Evolutionary conservation across 768 basidiomycete genomes (phyloP).

Genomic region (Pulveroboletus sp.): DNA sequence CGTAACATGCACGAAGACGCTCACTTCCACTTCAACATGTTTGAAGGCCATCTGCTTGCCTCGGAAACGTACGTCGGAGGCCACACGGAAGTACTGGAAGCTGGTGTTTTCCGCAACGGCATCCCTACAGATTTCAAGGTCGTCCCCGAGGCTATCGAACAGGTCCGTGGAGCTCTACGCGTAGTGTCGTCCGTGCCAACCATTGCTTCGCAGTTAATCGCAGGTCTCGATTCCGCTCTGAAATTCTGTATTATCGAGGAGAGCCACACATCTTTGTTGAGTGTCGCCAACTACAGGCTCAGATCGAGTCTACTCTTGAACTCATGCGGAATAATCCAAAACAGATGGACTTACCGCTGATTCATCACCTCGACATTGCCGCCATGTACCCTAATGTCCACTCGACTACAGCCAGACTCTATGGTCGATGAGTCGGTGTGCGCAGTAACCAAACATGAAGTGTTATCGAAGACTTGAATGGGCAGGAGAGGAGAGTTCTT

Average conservation of each 20-base stretch:
- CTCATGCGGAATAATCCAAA: conserved; percentile 87
- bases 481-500: conserved; percentile 99
- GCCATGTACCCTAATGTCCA: conserved; percentile 99
- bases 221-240: conserved; percentile 90
- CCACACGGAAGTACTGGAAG: conserved; percentile 97
- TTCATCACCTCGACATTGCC: conserved; percentile 97
- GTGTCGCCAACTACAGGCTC: conserved; percentile 85
- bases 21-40: conserved; percentile 87
- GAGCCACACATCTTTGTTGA: conserved; percentile 69
- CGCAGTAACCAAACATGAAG: conserved; percentile 88
- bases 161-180: conserved; percentile 44
- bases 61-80: conserved; percentile 99
- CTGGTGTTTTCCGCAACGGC: conserved; percentile 96
- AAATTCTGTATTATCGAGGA: conserved; percentile 87
- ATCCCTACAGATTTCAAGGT: conserved; percentile 95
- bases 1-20: conserved; percentile 95
- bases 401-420: conserved; percentile 96
- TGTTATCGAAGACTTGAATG: conserved; percentile 93
- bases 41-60: conserved; percentile 92
- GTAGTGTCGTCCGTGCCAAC: not conserved
- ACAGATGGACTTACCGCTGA: conserved; percentile 87
- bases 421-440: conserved; percentile 95
- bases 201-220: conserved; percentile 63
- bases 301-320: conserved; percentile 77
- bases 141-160: conserved; percentile 78